Evolutionary conservation across 1,284 basidiomycete species (phyloP).

Genomic region (Gomphus bonarii): DNA sequence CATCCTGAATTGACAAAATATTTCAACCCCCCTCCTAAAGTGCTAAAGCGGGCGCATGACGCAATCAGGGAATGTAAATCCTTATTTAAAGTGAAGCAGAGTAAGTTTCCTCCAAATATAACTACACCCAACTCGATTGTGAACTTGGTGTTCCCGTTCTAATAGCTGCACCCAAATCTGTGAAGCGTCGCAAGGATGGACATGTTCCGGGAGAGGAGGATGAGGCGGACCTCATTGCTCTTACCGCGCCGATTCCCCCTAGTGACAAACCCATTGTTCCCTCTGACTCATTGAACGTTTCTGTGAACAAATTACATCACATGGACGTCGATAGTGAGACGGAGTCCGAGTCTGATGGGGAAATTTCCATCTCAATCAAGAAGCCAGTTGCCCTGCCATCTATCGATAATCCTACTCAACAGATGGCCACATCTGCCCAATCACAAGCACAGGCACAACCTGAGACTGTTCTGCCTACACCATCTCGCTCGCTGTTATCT

Average conservation of each 20-base stretch:
- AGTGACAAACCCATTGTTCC: neutral
- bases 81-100: constrained; percentile 66
- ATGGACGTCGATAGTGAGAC: constrained; percentile 32
- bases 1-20: constrained; percentile 80
- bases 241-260: constrained; percentile 24
- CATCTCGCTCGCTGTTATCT: constrained; percentile 38
- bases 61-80: constrained; percentile 53
- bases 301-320: constrained; percentile 20
- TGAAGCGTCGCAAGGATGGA: constrained; percentile 42
- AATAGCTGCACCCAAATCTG: constrained; percentile 46
- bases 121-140: neutral
- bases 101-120: constrained; percentile 23
- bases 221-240: constrained; percentile 54
- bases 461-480: constrained; percentile 31
- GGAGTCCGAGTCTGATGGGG: constrained; percentile 28
- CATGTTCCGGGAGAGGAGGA: constrained; percentile 51
- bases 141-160: neutral
- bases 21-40: constrained; percentile 64
- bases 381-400: constrained; percentile 21
- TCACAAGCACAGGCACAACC: constrained; percentile 17
- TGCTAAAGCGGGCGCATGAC: constrained; percentile 47
- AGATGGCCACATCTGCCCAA: constrained; percentile 8
- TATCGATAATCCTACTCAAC: constrained; percentile 23
- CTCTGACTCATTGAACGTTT: neutral
- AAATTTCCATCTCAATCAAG: constrained; percentile 18